Conservation (phyloP, 169 alveolate genomes). For the Plasmodium yoelii region DNA sequence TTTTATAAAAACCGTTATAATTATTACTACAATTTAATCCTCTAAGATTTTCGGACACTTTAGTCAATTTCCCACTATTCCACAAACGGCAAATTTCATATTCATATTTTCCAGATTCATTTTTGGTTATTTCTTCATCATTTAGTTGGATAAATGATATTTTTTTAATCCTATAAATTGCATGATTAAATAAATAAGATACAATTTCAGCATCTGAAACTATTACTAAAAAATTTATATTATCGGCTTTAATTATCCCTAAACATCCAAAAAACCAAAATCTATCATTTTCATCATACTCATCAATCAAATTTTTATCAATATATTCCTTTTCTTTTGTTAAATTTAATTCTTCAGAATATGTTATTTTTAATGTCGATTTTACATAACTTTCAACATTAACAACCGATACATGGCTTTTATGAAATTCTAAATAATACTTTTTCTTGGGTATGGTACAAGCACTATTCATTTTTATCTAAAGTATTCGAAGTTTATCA, state of each 20-base stretch:
- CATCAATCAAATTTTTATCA: background rate
- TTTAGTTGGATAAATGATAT: constrained; percentile 64
- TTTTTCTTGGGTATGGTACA: constrained; percentile 16
- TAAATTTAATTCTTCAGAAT: constrained; percentile 31
- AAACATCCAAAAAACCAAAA: constrained; percentile 72
- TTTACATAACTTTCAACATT: constrained; percentile 51
- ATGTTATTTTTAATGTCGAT: constrained; percentile 38
- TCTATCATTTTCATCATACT: constrained; percentile 18
- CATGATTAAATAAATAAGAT: constrained; percentile 51
- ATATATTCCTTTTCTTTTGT: constrained; percentile 30
- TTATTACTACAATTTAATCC: background rate
- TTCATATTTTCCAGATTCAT: constrained; percentile 8
- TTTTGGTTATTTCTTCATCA: constrained; percentile 4
- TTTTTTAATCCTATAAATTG: constrained; percentile 49
- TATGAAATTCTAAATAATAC: constrained; percentile 58
- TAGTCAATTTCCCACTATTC: constrained; percentile 14
- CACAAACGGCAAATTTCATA: constrained; percentile 50
- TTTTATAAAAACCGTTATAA: background rate
- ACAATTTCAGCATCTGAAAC: constrained; percentile 68
- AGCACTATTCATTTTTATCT: constrained; percentile 26
- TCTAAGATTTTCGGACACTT: constrained; percentile 7
- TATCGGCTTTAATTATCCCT: constrained; percentile 66
- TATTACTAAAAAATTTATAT: constrained; percentile 47
- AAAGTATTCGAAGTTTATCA: background rate
- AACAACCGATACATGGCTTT: constrained; percentile 28